A percentile compares a stretch with the other conserved stretches of the same genome.
These are phyloP conservation scores for Talaromyces trachyspermus DNA, from an alignment of 495 filamentous ascomycete genomes.

Conservation along the genomic window DNA sequence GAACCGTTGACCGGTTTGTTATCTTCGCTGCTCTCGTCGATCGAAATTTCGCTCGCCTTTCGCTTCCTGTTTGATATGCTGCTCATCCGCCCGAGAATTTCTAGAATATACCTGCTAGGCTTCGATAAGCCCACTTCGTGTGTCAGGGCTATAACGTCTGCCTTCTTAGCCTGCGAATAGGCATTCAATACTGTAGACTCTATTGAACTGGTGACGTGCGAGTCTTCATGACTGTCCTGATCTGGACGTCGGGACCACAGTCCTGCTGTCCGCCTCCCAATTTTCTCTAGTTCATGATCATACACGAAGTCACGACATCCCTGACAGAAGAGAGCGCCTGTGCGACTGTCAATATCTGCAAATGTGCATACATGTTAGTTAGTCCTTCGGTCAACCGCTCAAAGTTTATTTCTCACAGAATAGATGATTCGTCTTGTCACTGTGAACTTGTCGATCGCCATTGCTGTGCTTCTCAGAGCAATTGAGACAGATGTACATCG, in stretches of 20 bases:
- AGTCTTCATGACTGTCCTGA: not conserved
- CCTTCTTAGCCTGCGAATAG: conserved; percentile 5
- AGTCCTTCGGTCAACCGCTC: not conserved
- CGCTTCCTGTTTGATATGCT: not conserved
- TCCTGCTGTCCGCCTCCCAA: conserved; percentile 21
- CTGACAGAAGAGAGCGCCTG: conserved; percentile 72
- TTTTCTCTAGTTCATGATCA: conserved; percentile 73
- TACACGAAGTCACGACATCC: conserved; percentile 80
- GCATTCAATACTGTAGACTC: conserved; percentile 4
- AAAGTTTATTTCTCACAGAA: conserved; percentile 27
- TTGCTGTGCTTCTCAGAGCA: conserved; percentile 31
- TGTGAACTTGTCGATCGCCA: conserved; percentile 29
- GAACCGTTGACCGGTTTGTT: too few relatives aligned
- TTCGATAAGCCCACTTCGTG: not conserved
- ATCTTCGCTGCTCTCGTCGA: not conserved
- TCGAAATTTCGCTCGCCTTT: conserved; percentile 4
- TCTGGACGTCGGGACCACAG: not conserved
- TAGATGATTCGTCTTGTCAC: conserved; percentile 33
- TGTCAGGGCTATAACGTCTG: not conserved
- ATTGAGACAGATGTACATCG: conserved; percentile 35
- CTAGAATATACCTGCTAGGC: not conserved
- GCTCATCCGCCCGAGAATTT: conserved; percentile 1
- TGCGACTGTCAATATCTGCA: conserved; percentile 84
- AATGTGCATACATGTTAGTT: conserved; percentile 48
- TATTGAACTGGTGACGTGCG: conserved; percentile 1